A percentile compares a stretch with the other conserved stretches of the same genome.
These are phyloP conservation scores for Kandelia obovata DNA, from an alignment of 345 rosid species.

Conservation along the genomic window DNA sequence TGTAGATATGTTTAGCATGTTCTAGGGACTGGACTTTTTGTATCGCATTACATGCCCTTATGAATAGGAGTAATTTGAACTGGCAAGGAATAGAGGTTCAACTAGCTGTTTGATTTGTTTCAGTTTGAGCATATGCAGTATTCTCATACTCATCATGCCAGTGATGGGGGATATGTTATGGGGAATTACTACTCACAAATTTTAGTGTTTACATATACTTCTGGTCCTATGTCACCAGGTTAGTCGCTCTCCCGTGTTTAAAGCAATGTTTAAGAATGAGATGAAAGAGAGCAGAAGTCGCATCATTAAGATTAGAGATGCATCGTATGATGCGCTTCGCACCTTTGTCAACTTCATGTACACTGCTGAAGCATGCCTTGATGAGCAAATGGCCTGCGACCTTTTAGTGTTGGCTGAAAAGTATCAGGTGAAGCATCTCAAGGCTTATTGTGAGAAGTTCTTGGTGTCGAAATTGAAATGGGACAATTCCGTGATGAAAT, in stretches of 20 bases:
- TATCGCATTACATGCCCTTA: not conserved
- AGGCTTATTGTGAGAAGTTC: slow-evolving; percentile 67
- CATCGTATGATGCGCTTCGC: slow-evolving; percentile 60
- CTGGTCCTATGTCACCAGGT: slow-evolving; percentile 34
- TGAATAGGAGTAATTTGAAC: too few species aligned
- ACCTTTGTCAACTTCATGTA: slow-evolving; percentile 61
- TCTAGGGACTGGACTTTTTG: not conserved
- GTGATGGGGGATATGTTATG: not conserved
- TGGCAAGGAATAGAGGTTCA: too few species aligned
- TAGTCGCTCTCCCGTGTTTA: slow-evolving; percentile 75
- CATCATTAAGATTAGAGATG: slow-evolving; percentile 68
- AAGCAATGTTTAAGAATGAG: slow-evolving; percentile 85
- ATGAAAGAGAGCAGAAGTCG: slow-evolving; percentile 87
- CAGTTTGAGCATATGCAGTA: too few species aligned
- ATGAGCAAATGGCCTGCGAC: slow-evolving; percentile 76
- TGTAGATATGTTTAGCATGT: not conserved
- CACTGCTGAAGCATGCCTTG: slow-evolving; percentile 77
- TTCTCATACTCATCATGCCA: too few species aligned
- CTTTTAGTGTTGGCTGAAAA: slow-evolving; percentile 79
- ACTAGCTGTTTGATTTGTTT: too few species aligned
- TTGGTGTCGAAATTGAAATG: slow-evolving; percentile 69
- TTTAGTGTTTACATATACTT: not conserved
- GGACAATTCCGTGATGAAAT: slow-evolving; percentile 71
- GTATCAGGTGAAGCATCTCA: slow-evolving; percentile 79
- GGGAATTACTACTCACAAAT: not conserved